Evolutionary conservation across 768 basidiomycete species (phyloP), one percentile per base, ranked within the genome.

Genomic region (Lactarius indigo): DNA sequence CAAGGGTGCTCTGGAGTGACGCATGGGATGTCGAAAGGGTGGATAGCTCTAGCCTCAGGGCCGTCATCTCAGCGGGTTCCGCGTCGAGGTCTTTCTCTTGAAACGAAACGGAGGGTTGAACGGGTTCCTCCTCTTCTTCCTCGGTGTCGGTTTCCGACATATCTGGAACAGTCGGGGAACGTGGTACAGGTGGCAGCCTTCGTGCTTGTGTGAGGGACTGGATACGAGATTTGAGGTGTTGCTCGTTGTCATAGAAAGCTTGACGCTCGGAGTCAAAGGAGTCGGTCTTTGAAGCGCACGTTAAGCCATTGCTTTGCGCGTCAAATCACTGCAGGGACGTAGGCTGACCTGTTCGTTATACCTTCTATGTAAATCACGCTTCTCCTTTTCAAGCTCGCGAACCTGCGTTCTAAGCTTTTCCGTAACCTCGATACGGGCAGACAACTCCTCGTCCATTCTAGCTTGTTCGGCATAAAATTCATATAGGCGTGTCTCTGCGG

Each of bases 191-290:
- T 8, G 72, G 73, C 64, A 85, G 83, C 74, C 83, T 90, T 66
- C 87, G 85, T 54, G 84, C 81, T 68, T 91, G 85, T 8, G 84
- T 80, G 44, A 94, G 84, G 9, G 89, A 90, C 73, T 91, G 88
- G 60, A 96, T 94, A 66, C 92, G 91, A 55, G 91, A 90, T 77
- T 94, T 94, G 70, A 95, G 87, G 76, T 94, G 93, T 74, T 95
- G 91, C 73, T 96, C 94, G 73, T 92, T 94, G 77, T 96, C 94
- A 73, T 94, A 94, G 76, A 94, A 91, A 18, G 92, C 84, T 75
- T 95, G 92, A 39, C 94, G 89, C 77, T 96, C 94, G 9, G 92
- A 90, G 73, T 96, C 94, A 74, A 95, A 96, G 3, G 90, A 90
- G 20, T 85, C 80, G n/a, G 88, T 88, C 93, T 96, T 63, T 47